Conservation (phyloP, 768 basidiomycete genomes). For the Termitomyces sp. region DNA sequence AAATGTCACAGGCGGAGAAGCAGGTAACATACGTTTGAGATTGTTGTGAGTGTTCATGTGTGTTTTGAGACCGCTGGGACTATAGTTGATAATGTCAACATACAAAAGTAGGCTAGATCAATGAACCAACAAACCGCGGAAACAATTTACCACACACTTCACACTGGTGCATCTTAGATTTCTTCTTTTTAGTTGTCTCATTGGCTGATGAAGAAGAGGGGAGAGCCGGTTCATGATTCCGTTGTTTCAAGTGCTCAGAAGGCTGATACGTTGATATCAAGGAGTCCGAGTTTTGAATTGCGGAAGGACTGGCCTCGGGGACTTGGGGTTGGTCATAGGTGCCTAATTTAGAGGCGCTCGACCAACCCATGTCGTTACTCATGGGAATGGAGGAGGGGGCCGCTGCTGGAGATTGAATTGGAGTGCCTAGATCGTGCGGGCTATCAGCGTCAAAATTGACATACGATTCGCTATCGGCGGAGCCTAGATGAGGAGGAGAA, state of each 20-base stretch:
- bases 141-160: slow-evolving; percentile 48
- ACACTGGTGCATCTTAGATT: slow-evolving; percentile 54
- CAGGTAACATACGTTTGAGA: slow-evolving; percentile 40
- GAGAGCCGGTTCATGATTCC: neutral
- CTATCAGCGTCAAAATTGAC: neutral
- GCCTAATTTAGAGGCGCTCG: slow-evolving; percentile 2
- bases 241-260: neutral
- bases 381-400: slow-evolving; percentile 43
- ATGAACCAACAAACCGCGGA: slow-evolving; percentile 33
- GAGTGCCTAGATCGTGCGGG: neutral
- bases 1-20: neutral
- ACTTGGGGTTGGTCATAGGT: slow-evolving; percentile 4
- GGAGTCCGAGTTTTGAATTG: slow-evolving; percentile 4
- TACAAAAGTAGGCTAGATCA: neutral
- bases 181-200: slow-evolving; percentile 34
- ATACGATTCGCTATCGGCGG: neutral
- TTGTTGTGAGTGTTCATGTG: slow-evolving; percentile 61
- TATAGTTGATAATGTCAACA: slow-evolving; percentile 14
- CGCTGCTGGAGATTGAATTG: neutral
- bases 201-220: slow-evolving; percentile 1
- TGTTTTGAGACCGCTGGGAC: slow-evolving; percentile 52
- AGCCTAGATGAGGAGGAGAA: neutral
- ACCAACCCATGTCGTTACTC: slow-evolving; percentile 25
- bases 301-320: neutral
- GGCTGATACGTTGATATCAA: neutral